Evolutionary conservation across 257 asterid species (phyloP).

Genomic region (Paulownia fortunei): DNA sequence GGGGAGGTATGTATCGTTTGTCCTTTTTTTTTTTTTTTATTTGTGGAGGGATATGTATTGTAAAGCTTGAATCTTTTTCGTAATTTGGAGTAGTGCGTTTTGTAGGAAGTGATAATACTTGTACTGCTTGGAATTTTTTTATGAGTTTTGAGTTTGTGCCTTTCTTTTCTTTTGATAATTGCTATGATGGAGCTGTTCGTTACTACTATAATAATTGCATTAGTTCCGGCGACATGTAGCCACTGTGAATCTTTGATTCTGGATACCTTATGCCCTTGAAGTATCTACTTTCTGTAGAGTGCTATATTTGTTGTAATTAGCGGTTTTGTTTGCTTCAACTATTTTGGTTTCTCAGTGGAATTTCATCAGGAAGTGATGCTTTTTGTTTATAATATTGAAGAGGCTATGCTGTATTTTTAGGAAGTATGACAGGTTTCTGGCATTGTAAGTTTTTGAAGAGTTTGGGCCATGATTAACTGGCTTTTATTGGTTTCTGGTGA

Average conservation of each 20-base stretch:
- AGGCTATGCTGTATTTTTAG: background rate
- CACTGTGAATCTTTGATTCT: constrained; percentile 12
- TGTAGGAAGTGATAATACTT: background rate
- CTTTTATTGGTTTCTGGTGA: constrained; percentile 26
- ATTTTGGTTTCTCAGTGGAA: background rate
- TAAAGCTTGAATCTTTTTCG: constrained; percentile 1
- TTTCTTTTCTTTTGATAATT: constrained; percentile 4
- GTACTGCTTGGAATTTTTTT: background rate
- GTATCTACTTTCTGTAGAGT: background rate
- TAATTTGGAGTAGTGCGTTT: constrained; percentile 19
- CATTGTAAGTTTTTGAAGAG: background rate
- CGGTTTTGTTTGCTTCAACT: background rate
- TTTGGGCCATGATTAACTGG: background rate
- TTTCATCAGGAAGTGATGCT: constrained; percentile 1
- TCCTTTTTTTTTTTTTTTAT: background rate
- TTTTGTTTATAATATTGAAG: background rate
- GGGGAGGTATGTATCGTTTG: constrained; percentile 53
- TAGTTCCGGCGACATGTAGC: background rate
- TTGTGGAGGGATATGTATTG: background rate
- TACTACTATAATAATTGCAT: constrained; percentile 2
- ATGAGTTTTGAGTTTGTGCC: background rate
- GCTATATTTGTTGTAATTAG: background rate
- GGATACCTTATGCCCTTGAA: background rate
- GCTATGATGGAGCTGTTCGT: constrained; percentile 8
- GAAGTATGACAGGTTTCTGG: constrained; percentile 8